Conservation (phyloP, 306 rosid species). For the Cyamopsis tetragonoloba region DNA sequence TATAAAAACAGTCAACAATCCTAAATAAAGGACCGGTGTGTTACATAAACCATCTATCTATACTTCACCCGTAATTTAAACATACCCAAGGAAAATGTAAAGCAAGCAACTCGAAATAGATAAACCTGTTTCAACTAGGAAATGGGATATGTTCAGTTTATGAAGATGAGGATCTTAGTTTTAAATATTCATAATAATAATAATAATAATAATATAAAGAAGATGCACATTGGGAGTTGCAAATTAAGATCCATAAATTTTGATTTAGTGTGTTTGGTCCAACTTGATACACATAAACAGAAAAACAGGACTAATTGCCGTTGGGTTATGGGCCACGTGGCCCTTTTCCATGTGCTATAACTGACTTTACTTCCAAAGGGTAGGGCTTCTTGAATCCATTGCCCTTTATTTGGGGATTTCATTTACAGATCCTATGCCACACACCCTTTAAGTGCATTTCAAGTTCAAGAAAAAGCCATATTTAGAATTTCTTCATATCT, state of each 20-base stretch:
- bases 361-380: slow-evolving; percentile 42
- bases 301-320: slow-evolving; percentile 31
- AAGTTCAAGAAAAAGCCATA: slow-evolving; percentile 41
- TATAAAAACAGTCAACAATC: no score
- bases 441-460: slow-evolving; percentile 44
- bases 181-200: no score
- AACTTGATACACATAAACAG: slow-evolving; percentile 26
- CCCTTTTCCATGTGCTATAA: slow-evolving; percentile 49
- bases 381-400: slow-evolving; percentile 30
- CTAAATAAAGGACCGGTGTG: no score
- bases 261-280: not conserved
- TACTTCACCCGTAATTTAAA: slow-evolving; percentile 25
- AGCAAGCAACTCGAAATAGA: slow-evolving; percentile 24
- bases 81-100: slow-evolving; percentile 9
- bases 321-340: slow-evolving; percentile 39
- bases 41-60: no score
- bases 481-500: slow-evolving; percentile 2
- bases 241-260: slow-evolving; percentile 20
- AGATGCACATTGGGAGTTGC: slow-evolving; percentile 41
- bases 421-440: slow-evolving; percentile 44
- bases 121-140: slow-evolving; percentile 32
- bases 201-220: slow-evolving; percentile 15
- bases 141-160: slow-evolving; percentile 20
- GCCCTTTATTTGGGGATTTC: slow-evolving; percentile 39
- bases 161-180: slow-evolving; percentile 23